Evolutionary conservation across 306 rosid species (phyloP), one percentile per base, ranked within the genome.

Genomic region (Potentilla sterilis): DNA sequence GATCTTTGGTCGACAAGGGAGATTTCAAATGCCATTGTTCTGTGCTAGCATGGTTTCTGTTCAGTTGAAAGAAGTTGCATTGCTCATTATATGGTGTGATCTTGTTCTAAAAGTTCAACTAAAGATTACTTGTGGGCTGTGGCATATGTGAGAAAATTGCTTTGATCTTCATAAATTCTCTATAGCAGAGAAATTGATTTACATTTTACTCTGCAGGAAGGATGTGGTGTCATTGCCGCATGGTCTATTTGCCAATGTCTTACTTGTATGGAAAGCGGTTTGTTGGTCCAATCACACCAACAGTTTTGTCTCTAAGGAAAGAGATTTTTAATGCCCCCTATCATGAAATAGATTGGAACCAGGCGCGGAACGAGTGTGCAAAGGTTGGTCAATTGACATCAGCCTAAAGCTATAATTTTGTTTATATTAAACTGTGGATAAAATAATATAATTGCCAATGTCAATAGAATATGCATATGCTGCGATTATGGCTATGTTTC

Each of bases 201-300:
- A 48, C 62, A 35, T 72, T 63, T 28, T 70, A 41, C 71, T 76
- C 64, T 84, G 75, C 89, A 93, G 98, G 98, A 85, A 93, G 95
- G 80, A 93, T 93, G 98, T 90, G 98, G 98, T 93, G 98, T 82
- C 98, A 93, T 78, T 93, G 98, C 78, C 85, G 96, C 71, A 90
- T 93, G 98, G 98, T 93, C 62, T 93, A 93, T 85, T 81, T 93
- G 85, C 98, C 98, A 63, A 90, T 93, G 98, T 93, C 90, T 21
- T 93, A 89, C 93, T 84, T 93, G 54, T 93, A 93, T 77, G 98
- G 96, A 73, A 93, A 87, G 89, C 87, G 96, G 81, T 89, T 93
- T 93, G 96, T 93, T 9, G 96, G 96, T 66, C 90, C 92, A 48
- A 89, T 93, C 81, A 89, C 98, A 65, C 90, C 94, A 64, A 88